Percentiles rank a stretch among this genome's conserved stretches.
phyloP scores from a whole-genome alignment of 441 rosid species.

The Erodium trifolium region DNA sequence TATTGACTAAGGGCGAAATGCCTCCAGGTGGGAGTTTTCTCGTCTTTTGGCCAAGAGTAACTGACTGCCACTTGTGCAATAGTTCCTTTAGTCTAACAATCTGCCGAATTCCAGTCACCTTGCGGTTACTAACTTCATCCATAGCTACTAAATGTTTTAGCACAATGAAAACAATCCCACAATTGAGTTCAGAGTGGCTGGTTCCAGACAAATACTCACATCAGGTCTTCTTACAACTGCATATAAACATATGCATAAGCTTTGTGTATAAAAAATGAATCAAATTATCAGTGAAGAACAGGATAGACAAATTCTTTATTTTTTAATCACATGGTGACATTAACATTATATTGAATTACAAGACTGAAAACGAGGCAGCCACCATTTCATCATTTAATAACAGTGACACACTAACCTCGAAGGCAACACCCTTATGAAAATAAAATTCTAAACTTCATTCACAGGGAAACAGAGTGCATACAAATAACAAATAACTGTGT shows the following conservation, averaged over 20 bases:
- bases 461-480: not conserved
- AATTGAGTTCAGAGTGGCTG: slow-evolving; percentile 21
- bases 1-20: slow-evolving; percentile 35
- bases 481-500: not conserved
- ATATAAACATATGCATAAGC: slow-evolving; percentile 1
- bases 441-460: not conserved
- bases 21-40: slow-evolving; percentile 25
- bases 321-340: not conserved
- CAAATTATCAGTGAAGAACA: not conserved
- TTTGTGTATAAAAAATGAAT: not conserved
- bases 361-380: not conserved
- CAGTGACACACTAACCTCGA: no score
- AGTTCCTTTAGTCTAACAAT: slow-evolving; percentile 74
- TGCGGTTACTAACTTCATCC: slow-evolving; percentile 49
- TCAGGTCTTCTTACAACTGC: slow-evolving; percentile 39
- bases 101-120: slow-evolving; percentile 67
- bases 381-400: no score
- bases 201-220: slow-evolving; percentile 28
- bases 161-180: slow-evolving; percentile 22
- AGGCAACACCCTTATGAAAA: not conserved
- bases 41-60: slow-evolving; percentile 41
- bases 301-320: not conserved
- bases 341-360: not conserved
- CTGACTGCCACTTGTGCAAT: slow-evolving; percentile 76
- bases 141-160: slow-evolving; percentile 28